Base-by-base conservation (phyloP, 116 monocot species). In the Cymodocea nodosa region DNA sequence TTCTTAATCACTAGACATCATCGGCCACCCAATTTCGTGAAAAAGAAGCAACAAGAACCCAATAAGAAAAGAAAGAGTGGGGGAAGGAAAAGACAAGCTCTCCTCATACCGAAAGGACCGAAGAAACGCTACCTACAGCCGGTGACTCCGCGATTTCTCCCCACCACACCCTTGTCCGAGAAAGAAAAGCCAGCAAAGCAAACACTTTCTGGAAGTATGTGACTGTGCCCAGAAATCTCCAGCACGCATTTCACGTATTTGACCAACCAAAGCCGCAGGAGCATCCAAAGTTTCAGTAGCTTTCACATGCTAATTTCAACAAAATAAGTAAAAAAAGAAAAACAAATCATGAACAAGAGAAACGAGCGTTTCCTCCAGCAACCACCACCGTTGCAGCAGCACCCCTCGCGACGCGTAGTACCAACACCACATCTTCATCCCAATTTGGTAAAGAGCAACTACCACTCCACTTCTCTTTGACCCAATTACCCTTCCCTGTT, bases 211-310 rank as follows among this genome's bases (percentile, higher is more conserved):
- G 56, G 56, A 56, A 68, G 20, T 30, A 30, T 30, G 30, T 3
- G 30, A 12, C 56, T 55, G 40, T 19, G 68, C n/a, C 56, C 40
- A 4, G 56, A 56, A 68, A 56, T 68, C 54, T 56, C 61, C 22
- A 23, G 11, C 57, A 13, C 15, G 11, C 24, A 57, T 34, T 39
- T 35, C 61, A 18, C 61, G 36, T 7, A 61, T 61, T 61, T 61
- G 61, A 61, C 61, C 37, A 61, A 18, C 25, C 23, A 18, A 17
- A 12, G 14, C 25, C 34, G 24, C 15, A 23, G 24, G 4, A 23
- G 24, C 20, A 57, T 23, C 57, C 24, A 57, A 57, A 24, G 44
- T 44, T 57, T 57, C 24, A 23, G 24, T 4, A 13, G 23, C 23
- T 57, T 25, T 57, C 24, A 57, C 22, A 22, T 8, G 12, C 3